Percentiles rank a stretch among this genome's conserved stretches.
Evolutionary conservation across 208 protist species (phyloP).

Genomic region (Trypanosoma boissoni): DNA sequence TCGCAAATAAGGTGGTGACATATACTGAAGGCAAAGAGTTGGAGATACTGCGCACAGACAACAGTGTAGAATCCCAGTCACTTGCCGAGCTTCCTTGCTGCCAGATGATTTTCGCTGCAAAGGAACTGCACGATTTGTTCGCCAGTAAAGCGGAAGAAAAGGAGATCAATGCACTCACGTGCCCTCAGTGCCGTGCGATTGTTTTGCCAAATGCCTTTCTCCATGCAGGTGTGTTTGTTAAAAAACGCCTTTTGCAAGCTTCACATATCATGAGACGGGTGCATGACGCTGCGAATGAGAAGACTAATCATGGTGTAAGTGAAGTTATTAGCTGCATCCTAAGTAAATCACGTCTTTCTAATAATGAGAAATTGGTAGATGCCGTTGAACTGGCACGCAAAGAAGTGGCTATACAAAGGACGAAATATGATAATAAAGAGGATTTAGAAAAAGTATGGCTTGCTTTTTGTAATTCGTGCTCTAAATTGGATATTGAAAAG

Average conservation of each 20-base stretch:
- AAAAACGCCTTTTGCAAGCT: neutral
- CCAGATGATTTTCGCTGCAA: constrained; percentile 3
- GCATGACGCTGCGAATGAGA: neutral
- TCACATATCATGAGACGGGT: neutral
- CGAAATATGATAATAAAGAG: neutral
- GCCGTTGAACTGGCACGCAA: neutral
- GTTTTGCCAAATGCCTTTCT: neutral
- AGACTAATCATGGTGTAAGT: neutral
- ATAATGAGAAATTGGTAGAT: neutral
- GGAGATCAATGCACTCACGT: constrained; percentile 22
- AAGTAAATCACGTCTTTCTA: too few relatives aligned
- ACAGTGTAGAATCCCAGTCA: neutral
- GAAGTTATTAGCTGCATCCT: neutral
- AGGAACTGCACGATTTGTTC: constrained; percentile 26
- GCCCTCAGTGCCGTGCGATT: neutral
- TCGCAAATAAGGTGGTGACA: neutral
- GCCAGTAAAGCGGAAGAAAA: neutral
- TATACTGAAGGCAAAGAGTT: neutral
- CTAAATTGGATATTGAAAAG: neutral
- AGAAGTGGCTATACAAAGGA: neutral
- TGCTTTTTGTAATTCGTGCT: neutral
- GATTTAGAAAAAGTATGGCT: neutral
- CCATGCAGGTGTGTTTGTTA: neutral
- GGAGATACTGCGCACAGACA: neutral
- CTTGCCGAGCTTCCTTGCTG: constrained; percentile 1